Conservation (phyloP, 805 yeast species). For the Yamadazyma philogaea region DNA sequence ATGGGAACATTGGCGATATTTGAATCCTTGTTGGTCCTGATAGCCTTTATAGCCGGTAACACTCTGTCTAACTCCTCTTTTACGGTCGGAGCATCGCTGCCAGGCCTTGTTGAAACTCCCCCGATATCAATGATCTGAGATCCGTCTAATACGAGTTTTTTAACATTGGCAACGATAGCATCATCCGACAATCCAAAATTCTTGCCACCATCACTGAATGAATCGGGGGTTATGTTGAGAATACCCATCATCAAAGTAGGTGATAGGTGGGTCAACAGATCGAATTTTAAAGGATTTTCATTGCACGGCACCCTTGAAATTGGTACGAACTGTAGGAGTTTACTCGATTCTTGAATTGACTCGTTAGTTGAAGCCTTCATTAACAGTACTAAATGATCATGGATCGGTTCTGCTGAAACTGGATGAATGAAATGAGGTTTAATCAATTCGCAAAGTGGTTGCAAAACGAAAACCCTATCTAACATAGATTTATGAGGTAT, state of each 20-base stretch:
- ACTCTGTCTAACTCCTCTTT: slow-evolving; percentile 72
- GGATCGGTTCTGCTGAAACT: slow-evolving; percentile 78
- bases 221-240: slow-evolving; percentile 88
- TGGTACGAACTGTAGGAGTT: slow-evolving; percentile 52
- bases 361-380: slow-evolving; percentile 30
- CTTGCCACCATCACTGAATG: slow-evolving; percentile 87
- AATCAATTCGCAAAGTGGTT: slow-evolving; percentile 81
- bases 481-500: slow-evolving; percentile 88
- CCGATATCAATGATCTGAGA: slow-evolving; percentile 88
- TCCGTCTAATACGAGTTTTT: slow-evolving; percentile 51
- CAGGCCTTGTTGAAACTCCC: slow-evolving; percentile 92
- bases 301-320: slow-evolving; percentile 19
- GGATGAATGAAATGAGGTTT: slow-evolving; percentile 73
- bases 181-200: slow-evolving; percentile 24
- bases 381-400: slow-evolving; percentile 60
- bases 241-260: slow-evolving; percentile 83
- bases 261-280: slow-evolving; percentile 39
- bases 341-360: slow-evolving; percentile 49
- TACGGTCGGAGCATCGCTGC: slow-evolving; percentile 56
- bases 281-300: slow-evolving; percentile 34
- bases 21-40: slow-evolving; percentile 44
- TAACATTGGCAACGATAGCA: slow-evolving; percentile 45
- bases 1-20: slow-evolving; percentile 46
- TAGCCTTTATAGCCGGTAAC: slow-evolving; percentile 61
- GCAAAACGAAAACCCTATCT: slow-evolving; percentile 85